Evolutionary conservation across 805 yeast genomes (phyloP), one percentile per base, ranked within the genome.

Genomic region (Candida insectalens): DNA sequence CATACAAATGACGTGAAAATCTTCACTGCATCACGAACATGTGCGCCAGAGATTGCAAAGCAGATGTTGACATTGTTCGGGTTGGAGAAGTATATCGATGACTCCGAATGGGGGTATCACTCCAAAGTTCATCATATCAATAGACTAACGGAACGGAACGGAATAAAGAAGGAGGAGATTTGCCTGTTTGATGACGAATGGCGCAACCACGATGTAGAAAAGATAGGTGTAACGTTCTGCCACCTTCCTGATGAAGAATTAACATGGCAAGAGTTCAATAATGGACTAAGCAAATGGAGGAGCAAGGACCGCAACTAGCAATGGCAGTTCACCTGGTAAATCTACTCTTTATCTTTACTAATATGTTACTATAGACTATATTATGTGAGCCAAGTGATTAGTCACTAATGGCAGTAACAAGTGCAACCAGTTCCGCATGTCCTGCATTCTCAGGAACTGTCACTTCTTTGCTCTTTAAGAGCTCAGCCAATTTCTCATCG

Each of bases 1-100:
- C 55, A 57, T 20, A 56, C 56, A 1, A 57, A 71, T 14, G 55
- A 57, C 3, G 75, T 77, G 6, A 56, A 52, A 22, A 65, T 83
- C 1, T 67, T 79, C 19, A 75, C 79, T 3, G 95, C 95, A 0
- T 78, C 89, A 18, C 63, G 95, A 44, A 85, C 96, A 0, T 71
- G 73, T 39, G 72, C 84, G 1, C 94, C 95, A 0, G 63, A 69
- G n/a, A 60, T 80, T n/a, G 95, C 95, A 2, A 63, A 64, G 41
- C 71, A 74, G 35, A 54, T 85, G 48, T 56, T 84, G 34, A 60
- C 65, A 6, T 52, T 66, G 36, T 63, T 81, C 23, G 62, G 67
- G 25, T 56, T 84, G 1, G 67, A 68, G 28, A 46, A 60, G 9
- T 63, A 60, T 32, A 77, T 84, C 42, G 75, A 71, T 40, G 69